Evolutionary conservation across 176 grass and related monocot genomes (phyloP), one percentile per base, ranked within the genome.

Genomic region (Rhynchospora pubera): DNA sequence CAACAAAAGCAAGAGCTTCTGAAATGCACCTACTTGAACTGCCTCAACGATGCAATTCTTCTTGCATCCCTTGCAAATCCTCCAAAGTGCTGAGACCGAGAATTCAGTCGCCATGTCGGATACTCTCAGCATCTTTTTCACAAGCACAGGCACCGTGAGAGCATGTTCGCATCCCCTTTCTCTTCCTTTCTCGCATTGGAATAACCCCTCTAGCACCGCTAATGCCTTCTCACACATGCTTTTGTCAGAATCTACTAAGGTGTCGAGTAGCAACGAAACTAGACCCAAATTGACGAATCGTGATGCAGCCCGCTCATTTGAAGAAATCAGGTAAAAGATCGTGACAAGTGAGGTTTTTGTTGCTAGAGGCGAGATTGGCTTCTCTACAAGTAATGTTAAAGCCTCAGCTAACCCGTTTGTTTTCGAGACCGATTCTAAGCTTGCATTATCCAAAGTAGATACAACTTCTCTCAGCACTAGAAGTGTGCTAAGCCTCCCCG

Each of bases 21-120:
- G 94, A 81, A 97, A 97, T 19, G 94, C 90, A 19, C 94, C 94
- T 0, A 91, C 90, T 57, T 89, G 92, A 43, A 94, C 77, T 68
- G 94, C 94, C 77, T 94, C 94, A 21, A 28, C 57, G 13, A 66
- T 56, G 78, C 94, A 97, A 67, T 79, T 57, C 21, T 43, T 78
- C 28, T 75, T 75, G 13, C 44, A 55, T 5, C 26, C 70, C 69
- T 84, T 86, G 91, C 94, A 97, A 80, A 97, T 88, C 79, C 91
- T 92, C 94, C 91, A 97, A 46, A 97, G 91, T 19, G 91, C 89
- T 11, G 94, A 94, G 7, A 97, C 94, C 3, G 94, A 91, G 88
- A 97, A 97, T 55, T 97, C 91, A 3, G 94, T 97, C 21, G 89
- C 94, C 89, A 91, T 91, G 78, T 97, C 94, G 15, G 94, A 97